phyloP scores from a whole-genome alignment of 352 stramenopile species.

The Plasmopara viticola region DNA sequence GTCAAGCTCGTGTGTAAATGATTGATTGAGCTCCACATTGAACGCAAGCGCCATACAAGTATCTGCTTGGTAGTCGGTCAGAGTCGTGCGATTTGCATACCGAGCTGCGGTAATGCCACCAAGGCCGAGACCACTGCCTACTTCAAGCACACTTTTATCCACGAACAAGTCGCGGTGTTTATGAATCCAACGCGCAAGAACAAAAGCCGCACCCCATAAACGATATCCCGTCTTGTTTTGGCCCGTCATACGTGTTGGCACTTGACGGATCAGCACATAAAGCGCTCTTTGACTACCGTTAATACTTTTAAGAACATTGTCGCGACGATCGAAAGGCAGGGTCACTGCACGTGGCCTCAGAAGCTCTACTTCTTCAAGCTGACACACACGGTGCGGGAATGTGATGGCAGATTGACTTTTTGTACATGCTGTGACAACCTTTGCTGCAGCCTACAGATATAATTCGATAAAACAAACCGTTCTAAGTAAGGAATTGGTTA shows the following conservation, averaged over 20 bases:
- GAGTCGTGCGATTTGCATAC: conserved; percentile 49
- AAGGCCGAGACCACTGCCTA: conserved; percentile 76
- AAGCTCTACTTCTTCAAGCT: conserved; percentile 52
- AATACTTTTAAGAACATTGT: conserved; percentile 22
- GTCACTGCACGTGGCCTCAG: conserved; percentile 45
- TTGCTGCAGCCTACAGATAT: conserved; percentile 45
- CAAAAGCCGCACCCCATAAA: conserved; percentile 74
- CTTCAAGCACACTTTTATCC: conserved; percentile 68
- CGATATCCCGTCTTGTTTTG: conserved; percentile 84
- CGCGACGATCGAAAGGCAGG: conserved; percentile 56
- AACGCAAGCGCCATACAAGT: conserved; percentile 70
- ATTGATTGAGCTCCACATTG: conserved; percentile 71
- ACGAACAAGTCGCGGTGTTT: conserved; percentile 68
- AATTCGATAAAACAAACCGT: not conserved
- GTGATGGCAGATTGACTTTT: conserved; percentile 56
- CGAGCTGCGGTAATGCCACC: conserved; percentile 69
- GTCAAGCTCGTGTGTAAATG: conserved; percentile 66
- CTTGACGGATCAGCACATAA: conserved; percentile 72
- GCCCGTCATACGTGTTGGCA: conserved; percentile 77
- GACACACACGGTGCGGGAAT: conserved; percentile 57
- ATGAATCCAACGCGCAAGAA: conserved; percentile 78
- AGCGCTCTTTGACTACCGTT: conserved; percentile 22
- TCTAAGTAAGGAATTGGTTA: not conserved
- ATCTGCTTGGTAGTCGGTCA: conserved; percentile 84
- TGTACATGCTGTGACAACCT: conserved; percentile 62